These are phyloP conservation scores for Wickerhamiella domercqiae DNA, from an alignment of 805 yeast species.

Conservation along the genomic window DNA sequence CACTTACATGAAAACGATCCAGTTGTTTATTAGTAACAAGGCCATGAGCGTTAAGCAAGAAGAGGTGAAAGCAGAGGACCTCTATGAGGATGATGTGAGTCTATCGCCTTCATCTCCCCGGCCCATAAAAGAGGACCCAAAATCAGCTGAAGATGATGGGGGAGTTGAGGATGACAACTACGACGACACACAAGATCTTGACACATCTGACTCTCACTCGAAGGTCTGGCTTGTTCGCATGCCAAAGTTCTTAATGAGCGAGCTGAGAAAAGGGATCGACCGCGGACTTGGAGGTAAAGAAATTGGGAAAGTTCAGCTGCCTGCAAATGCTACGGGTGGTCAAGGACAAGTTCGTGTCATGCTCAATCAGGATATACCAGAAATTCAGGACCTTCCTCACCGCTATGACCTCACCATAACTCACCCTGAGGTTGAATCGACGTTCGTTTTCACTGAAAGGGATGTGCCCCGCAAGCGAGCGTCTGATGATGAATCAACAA, in stretches of 20 bases:
- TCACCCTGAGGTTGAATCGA: constrained; percentile 67
- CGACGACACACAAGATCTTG: constrained; percentile 66
- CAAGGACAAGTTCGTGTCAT: constrained; percentile 23
- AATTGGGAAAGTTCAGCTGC: constrained; percentile 62
- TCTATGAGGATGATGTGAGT: constrained; percentile 26
- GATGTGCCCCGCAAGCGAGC: constrained; percentile 30
- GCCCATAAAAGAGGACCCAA: constrained; percentile 5
- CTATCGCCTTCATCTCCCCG: constrained; percentile 23
- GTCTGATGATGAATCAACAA: not conserved
- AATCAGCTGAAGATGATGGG: constrained; percentile 4
- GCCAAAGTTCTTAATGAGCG: constrained; percentile 72
- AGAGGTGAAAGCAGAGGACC: constrained; percentile 5
- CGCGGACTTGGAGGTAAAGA: constrained; percentile 48
- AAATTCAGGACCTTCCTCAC: constrained; percentile 50
- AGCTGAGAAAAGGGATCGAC: constrained; percentile 42
- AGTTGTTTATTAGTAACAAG: not conserved
- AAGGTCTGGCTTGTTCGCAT: constrained; percentile 87
- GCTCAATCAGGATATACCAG: constrained; percentile 25
- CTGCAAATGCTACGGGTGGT: constrained; percentile 19
- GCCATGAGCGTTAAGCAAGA: constrained; percentile 1
- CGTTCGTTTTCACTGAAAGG: constrained; percentile 77
- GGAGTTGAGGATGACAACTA: constrained; percentile 26
- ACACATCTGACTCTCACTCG: constrained; percentile 42
- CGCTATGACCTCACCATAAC: constrained; percentile 69
- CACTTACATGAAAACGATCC: not conserved